A percentile compares a stretch with the other conserved stretches of the same genome.
These are phyloP conservation scores for Penicillium desertorum DNA, from an alignment of 495 filamentous ascomycete species.

Conservation along the genomic window DNA sequence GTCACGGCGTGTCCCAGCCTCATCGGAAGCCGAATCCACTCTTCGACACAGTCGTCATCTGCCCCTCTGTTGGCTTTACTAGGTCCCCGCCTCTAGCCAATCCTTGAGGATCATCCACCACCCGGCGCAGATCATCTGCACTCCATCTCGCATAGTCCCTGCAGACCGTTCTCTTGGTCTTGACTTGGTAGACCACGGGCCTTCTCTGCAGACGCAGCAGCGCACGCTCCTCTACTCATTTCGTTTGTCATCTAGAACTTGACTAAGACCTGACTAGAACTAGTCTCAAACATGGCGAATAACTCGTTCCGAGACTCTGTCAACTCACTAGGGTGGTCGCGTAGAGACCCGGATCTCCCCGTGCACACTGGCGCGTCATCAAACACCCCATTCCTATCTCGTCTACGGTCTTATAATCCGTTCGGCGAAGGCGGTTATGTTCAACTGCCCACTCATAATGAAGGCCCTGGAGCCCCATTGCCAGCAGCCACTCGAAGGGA, in stretches of 20 bases:
- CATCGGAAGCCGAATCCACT: conserved; percentile 32
- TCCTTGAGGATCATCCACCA: conserved; percentile 24
- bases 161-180: conserved; percentile 37
- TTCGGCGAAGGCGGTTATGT: conserved; percentile 88
- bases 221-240: conserved; percentile 19
- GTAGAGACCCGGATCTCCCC: conserved; percentile 76
- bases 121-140: conserved; percentile 58
- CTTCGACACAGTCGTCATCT: conserved; percentile 42
- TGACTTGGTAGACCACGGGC: conserved; percentile 24
- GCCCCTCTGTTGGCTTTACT: conserved; percentile 31
- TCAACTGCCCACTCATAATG: conserved; percentile 76
- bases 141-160: conserved; percentile 50
- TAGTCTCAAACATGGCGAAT: conserved; percentile 72
- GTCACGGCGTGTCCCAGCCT: conserved; percentile 26
- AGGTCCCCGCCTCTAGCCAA: conserved; percentile 34
- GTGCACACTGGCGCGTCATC: conserved; percentile 71
- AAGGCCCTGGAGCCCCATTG: conserved; percentile 79
- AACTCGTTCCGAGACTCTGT: conserved; percentile 88
- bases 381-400: conserved; percentile 72
- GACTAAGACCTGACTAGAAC: conserved; percentile 4
- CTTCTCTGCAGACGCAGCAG: conserved; percentile 28
- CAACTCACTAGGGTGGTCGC: conserved; percentile 93
- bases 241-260: conserved; percentile 17
- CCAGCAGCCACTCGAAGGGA: conserved; percentile 83
- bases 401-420: conserved; percentile 82